Conservation (phyloP, 305 asterid genomes). For the Fraxinus paxiana region DNA sequence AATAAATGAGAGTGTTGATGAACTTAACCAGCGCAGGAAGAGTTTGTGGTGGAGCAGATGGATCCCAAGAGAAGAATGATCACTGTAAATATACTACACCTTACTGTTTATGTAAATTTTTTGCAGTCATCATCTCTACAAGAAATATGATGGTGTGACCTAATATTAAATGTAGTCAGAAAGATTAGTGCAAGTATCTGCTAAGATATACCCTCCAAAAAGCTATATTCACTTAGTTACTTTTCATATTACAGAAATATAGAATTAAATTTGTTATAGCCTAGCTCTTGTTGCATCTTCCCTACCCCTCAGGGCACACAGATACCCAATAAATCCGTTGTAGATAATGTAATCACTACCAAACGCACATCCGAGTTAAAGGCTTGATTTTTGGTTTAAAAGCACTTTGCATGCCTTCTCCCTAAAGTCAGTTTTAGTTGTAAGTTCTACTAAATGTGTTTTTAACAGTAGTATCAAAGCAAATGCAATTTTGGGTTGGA, state of each 20-base stretch:
- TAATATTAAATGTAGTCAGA: constrained; percentile 14
- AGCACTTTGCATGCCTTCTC: background rate
- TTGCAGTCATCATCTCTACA: constrained; percentile 25
- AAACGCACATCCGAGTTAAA: background rate
- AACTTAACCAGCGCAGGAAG: constrained; percentile 58
- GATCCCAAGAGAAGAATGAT: constrained; percentile 85
- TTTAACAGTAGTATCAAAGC: background rate
- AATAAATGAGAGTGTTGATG: constrained; percentile 64
- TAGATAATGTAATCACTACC: background rate
- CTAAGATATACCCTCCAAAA: constrained; percentile 4
- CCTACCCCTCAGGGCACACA: background rate
- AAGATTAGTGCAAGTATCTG: constrained; percentile 16
- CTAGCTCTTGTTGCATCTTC: background rate
- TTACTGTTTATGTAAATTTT: constrained; percentile 33
- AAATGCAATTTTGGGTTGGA: background rate
- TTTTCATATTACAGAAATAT: constrained; percentile 9
- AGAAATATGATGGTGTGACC: constrained; percentile 22
- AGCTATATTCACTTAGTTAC: background rate
- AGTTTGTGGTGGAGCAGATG: constrained; percentile 91
- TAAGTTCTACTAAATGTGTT: background rate
- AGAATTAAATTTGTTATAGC: background rate
- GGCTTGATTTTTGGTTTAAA: background rate
- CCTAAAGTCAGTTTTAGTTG: background rate
- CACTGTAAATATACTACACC: constrained; percentile 24
- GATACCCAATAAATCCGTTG: background rate